These are phyloP conservation scores for Epichloe typhina DNA, from an alignment of 2,329 filamentous ascomycete genomes.

Conservation along the genomic window DNA sequence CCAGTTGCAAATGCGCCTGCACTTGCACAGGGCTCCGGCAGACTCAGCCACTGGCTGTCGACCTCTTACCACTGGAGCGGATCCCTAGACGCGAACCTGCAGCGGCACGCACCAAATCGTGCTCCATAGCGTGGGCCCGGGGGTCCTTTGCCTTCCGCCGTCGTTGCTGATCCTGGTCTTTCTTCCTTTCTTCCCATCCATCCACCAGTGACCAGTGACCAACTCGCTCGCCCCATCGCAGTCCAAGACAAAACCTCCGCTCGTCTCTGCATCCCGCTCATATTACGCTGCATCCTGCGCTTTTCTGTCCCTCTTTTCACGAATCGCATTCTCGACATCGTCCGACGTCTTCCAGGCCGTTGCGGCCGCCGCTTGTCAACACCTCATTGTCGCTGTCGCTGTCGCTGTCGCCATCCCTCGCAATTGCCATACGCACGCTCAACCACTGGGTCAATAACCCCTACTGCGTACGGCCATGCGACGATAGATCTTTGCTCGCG, in stretches of 20 bases:
- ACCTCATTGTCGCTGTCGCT: neutral
- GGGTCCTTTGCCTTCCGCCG: neutral
- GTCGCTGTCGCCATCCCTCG: neutral
- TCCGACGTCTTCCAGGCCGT: neutral
- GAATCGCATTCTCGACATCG: neutral
- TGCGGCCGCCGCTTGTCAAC: neutral
- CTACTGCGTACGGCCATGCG: constrained; percentile 4
- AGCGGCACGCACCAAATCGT: neutral
- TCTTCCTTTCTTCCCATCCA: neutral
- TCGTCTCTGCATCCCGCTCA: constrained; percentile 1
- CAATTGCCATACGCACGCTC: neutral
- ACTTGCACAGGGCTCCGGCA: neutral
- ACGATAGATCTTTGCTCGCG: constrained; percentile 7
- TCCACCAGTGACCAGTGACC: neutral
- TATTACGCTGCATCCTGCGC: neutral
- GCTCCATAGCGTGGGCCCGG: no score
- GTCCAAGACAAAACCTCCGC: constrained; percentile 2
- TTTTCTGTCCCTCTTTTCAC: neutral
- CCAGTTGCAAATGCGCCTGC: neutral
- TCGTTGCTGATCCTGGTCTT: neutral
- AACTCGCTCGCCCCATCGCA: neutral
- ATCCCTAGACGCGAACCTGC: neutral
- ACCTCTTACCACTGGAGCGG: neutral
- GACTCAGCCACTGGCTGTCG: neutral
- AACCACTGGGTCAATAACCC: neutral